These are phyloP conservation scores for Thraustochytrium sp. DNA, from an alignment of 352 stramenopile species.

Conservation along the genomic window DNA sequence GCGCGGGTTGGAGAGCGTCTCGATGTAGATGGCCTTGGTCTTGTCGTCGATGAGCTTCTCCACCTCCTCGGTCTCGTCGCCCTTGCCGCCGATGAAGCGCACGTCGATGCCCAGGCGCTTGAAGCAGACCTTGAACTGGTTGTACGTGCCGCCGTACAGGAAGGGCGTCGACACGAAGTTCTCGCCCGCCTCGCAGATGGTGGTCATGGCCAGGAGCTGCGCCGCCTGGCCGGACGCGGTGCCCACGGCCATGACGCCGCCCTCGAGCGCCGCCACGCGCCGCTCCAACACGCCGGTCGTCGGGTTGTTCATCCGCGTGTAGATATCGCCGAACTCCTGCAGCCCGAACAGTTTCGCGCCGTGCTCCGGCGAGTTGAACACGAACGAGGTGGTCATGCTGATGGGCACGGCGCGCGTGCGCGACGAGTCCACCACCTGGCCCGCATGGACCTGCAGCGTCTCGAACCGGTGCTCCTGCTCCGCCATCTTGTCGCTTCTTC, in stretches of 20 bases:
- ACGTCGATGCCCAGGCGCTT: conserved; percentile 77
- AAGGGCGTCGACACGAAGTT: conserved; percentile 77
- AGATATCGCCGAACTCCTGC: conserved; percentile 82
- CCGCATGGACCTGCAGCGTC: conserved; percentile 62
- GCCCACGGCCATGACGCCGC: conserved; percentile 73
- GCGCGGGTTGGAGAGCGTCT: conserved; percentile 76
- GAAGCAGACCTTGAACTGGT: conserved; percentile 77
- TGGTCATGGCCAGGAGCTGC: conserved; percentile 74
- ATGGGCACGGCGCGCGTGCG: conserved; percentile 74
- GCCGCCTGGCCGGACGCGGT: conserved; percentile 80
- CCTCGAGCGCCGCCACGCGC: conserved; percentile 81
- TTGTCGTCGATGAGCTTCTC: conserved; percentile 63
- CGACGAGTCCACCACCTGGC: conserved; percentile 65
- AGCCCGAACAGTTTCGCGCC: conserved; percentile 63
- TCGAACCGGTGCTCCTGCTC: conserved; percentile 18
- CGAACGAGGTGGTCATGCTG: conserved; percentile 69
- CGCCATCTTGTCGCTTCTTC: neutral
- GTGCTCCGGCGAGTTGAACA: conserved; percentile 67
- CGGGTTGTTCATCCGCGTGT: conserved; percentile 86
- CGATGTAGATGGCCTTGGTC: conserved; percentile 79
- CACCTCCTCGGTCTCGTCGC: conserved; percentile 56
- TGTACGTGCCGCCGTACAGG: conserved; percentile 81
- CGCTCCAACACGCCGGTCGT: conserved; percentile 87
- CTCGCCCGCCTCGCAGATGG: conserved; percentile 73
- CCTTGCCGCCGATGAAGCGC: conserved; percentile 71